These are phyloP conservation scores for Cryptococcus hybrid DNA, from an alignment of 1,284 basidiomycete genomes.

Conservation along the genomic window DNA sequence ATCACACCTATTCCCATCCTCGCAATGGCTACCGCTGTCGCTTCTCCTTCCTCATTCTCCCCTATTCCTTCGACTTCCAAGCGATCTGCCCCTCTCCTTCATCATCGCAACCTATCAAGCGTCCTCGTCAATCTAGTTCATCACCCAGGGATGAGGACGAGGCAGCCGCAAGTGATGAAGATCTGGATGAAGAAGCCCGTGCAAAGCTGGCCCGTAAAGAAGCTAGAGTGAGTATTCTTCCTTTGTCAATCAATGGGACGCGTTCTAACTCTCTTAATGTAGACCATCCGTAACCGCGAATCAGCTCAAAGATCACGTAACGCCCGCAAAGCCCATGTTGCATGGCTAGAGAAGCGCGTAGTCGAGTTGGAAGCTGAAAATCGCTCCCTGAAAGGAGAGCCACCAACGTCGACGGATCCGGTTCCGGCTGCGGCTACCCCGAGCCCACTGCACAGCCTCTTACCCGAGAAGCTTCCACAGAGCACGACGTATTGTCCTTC, in stretches of 20 bases:
- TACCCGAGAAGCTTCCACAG: not conserved
- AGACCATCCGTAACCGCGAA: conserved; percentile 2
- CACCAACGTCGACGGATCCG: not conserved
- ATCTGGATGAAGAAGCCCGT: not conserved
- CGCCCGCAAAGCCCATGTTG: not conserved
- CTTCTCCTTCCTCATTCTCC: not conserved
- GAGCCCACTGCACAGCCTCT: not conserved
- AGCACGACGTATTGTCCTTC: not conserved
- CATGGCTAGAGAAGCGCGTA: not conserved
- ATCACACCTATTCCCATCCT: not conserved
- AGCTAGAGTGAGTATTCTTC: not conserved
- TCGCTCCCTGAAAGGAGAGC: not conserved
- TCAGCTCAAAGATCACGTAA: conserved; percentile 1
- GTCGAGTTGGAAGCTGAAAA: not conserved
- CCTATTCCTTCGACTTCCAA: not conserved
- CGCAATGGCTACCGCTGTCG: not conserved
- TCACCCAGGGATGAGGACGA: not conserved
- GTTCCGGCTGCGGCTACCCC: not conserved
- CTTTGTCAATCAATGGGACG: not conserved
- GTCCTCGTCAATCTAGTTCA: not conserved
- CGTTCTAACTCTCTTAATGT: not conserved
- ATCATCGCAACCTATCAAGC: not conserved
- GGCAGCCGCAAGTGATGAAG: not conserved
- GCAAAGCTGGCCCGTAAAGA: conserved; percentile 3
- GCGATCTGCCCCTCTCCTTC: not conserved